These are phyloP conservation scores for Cyberlindnera petersonii DNA, from an alignment of 805 yeast species.

Conservation along the genomic window DNA sequence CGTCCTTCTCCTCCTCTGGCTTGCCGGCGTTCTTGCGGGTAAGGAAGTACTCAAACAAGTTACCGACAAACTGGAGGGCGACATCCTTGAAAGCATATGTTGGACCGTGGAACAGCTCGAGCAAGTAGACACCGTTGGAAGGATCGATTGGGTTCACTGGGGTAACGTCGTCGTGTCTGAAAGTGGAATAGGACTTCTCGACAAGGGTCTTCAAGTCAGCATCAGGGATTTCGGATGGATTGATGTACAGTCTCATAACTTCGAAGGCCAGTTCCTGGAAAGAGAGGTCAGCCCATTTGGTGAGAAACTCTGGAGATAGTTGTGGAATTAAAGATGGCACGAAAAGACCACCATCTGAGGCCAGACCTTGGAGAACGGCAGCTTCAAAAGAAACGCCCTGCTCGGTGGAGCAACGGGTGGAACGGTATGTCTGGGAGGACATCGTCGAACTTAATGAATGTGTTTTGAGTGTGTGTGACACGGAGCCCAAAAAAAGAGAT, in stretches of 20 bases:
- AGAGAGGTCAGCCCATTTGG: constrained; percentile 66
- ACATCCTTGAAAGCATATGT: constrained; percentile 99
- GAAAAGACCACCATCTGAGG: constrained; percentile 94
- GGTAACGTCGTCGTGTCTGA: constrained; percentile 83
- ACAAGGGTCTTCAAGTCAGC: constrained; percentile 63
- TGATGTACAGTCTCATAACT: constrained; percentile 76
- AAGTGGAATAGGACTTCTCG: constrained; percentile 78
- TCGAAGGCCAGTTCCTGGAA: constrained; percentile 87
- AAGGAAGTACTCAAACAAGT: constrained; percentile 89
- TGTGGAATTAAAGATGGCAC: constrained; percentile 81
- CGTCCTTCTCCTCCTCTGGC: constrained; percentile 59
- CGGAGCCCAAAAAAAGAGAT: not conserved
- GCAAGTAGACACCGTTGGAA: constrained; percentile 57
- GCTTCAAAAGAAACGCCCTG: constrained; percentile 68
- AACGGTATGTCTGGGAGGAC: constrained; percentile 63
- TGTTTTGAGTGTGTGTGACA: not conserved
- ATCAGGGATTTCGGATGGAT: constrained; percentile 66
- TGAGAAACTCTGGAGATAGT: constrained; percentile 48
- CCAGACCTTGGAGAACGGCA: constrained; percentile 85
- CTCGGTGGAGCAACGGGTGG: constrained; percentile 61
- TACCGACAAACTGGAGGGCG: constrained; percentile 96
- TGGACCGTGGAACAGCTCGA: constrained; percentile 98
- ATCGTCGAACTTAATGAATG: not conserved
- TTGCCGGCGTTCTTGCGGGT: constrained; percentile 61
- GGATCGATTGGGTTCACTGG: constrained; percentile 67